Conservation (phyloP, 129 eudicot species). For the Artemisia argyi region DNA sequence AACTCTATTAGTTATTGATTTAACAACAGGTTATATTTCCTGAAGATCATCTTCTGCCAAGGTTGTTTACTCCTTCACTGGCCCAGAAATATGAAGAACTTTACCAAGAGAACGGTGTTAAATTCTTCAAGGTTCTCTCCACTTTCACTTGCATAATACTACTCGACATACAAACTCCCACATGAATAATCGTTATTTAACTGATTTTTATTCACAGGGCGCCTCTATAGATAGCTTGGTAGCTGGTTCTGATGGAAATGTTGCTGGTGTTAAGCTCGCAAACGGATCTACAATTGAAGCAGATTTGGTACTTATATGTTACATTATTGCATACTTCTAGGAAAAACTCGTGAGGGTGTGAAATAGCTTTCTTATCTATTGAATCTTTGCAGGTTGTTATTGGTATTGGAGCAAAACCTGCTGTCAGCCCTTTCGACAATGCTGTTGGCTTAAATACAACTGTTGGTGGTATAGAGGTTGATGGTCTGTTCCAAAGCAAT, state of each 20-base stretch:
- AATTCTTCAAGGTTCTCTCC: slow-evolving; percentile 65
- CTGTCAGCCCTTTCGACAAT: slow-evolving; percentile 67
- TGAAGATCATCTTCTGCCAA: slow-evolving; percentile 73
- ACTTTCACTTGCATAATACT: slow-evolving; percentile 20
- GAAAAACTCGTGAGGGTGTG: not conserved
- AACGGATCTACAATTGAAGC: slow-evolving; percentile 85
- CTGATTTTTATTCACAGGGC: slow-evolving; percentile 49
- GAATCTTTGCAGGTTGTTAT: slow-evolving; percentile 60
- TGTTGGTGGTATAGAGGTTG: slow-evolving; percentile 97
- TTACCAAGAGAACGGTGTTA: slow-evolving; percentile 78
- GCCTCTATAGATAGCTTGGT: slow-evolving; percentile 68
- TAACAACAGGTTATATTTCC: slow-evolving; percentile 72
- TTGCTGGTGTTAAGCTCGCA: slow-evolving; percentile 78
- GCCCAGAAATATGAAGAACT: slow-evolving; percentile 81
- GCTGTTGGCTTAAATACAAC: slow-evolving; percentile 61
- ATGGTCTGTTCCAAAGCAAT: slow-evolving; percentile 82
- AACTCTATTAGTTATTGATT: slow-evolving; percentile 13
- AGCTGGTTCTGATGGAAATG: slow-evolving; percentile 87
- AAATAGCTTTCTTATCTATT: not conserved
- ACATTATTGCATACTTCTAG: not conserved
- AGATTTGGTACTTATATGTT: slow-evolving; percentile 59
- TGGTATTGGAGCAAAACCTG: slow-evolving; percentile 98
- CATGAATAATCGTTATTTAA: not conserved
- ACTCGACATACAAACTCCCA: slow-evolving; percentile 14
- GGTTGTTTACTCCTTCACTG: slow-evolving; percentile 84